Evolutionary conservation across 2,329 filamentous ascomycete species (phyloP).

Genomic region (Penicillium sumatraense): DNA sequence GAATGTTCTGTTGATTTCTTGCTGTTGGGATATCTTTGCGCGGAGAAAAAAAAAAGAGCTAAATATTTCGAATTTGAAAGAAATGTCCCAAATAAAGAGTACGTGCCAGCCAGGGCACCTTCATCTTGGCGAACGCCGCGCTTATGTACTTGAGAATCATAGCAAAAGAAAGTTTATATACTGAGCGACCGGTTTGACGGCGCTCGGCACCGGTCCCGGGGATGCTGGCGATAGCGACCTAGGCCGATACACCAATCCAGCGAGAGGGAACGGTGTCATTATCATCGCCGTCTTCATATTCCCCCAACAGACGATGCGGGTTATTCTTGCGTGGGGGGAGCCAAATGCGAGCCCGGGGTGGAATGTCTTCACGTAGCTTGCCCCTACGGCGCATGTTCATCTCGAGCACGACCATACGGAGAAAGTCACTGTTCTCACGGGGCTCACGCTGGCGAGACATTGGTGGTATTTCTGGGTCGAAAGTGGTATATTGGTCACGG

Average conservation of each 20-base stretch:
- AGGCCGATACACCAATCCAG: slow-evolving; percentile 28
- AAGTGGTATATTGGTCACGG: slow-evolving; percentile 41
- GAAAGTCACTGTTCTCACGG: slow-evolving; percentile 66
- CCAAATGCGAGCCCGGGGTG: slow-evolving; percentile 63
- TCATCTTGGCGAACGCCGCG: slow-evolving; percentile 26
- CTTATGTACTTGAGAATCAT: slow-evolving; percentile 14
- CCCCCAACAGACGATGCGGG: slow-evolving; percentile 19
- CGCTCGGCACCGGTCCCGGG: slow-evolving; percentile 18
- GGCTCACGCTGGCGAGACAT: slow-evolving; percentile 63
- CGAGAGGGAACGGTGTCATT: slow-evolving; percentile 26
- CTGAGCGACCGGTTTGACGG: slow-evolving; percentile 10
- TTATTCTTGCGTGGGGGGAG: slow-evolving; percentile 58
- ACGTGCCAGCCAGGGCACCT: slow-evolving; percentile 19
- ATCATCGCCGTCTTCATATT: slow-evolving; percentile 29
- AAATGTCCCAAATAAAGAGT: slow-evolving; percentile 20
- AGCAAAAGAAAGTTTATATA: slow-evolving; percentile 8
- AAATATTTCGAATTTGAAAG: slow-evolving; percentile 10
- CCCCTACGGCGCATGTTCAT: slow-evolving; percentile 70
- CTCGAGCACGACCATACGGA: slow-evolving; percentile 67
- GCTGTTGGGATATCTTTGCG: slow-evolving; percentile 1
- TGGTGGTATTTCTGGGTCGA: slow-evolving; percentile 43
- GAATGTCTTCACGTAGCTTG: slow-evolving; percentile 61
- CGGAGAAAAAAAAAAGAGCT: slow-evolving; percentile 2
- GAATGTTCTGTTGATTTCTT: not conserved
- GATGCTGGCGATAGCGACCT: not conserved